Evolutionary conservation across 495 filamentous ascomycete species (phyloP).

Genomic region (Beverwykella pulmonaria): DNA sequence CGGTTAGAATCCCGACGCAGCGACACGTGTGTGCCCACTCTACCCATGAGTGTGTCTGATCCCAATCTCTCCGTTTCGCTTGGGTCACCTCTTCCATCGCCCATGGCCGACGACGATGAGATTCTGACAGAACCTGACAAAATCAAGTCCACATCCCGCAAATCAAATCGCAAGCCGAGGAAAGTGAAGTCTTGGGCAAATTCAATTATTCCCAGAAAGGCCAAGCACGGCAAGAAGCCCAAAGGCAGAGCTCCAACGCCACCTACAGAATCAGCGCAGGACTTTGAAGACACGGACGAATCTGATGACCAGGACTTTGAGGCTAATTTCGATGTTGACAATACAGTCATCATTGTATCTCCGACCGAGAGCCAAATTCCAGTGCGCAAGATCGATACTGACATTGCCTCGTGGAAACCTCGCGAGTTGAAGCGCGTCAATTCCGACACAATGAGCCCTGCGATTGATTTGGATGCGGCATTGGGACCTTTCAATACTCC

Average conservation of each 20-base stretch:
- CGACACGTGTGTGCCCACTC: constrained; percentile 12
- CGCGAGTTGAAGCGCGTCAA: constrained; percentile 54
- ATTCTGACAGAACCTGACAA: constrained; percentile 12
- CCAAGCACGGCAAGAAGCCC: constrained; percentile 27
- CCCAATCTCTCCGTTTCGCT: constrained; percentile 18
- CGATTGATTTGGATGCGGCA: constrained; percentile 96
- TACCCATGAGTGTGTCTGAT: constrained; percentile 28
- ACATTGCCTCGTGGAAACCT: constrained; percentile 38
- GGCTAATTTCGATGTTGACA: constrained; percentile 43
- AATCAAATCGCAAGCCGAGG: constrained; percentile 69
- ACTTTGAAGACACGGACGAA: constrained; percentile 25
- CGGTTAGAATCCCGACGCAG: constrained; percentile 33
- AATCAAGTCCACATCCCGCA: constrained; percentile 44
- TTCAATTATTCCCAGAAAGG: constrained; percentile 72
- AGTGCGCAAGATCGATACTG: constrained; percentile 24
- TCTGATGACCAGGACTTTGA: constrained; percentile 38
- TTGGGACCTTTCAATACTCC: constrained; percentile 87
- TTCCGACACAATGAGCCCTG: constrained; percentile 66
- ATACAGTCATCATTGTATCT: constrained; percentile 42
- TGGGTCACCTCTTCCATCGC: constrained; percentile 30
- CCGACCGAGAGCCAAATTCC: constrained; percentile 14
- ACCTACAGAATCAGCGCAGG: constrained; percentile 23
- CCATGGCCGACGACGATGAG: constrained; percentile 20
- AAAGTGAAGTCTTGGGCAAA: constrained; percentile 82
- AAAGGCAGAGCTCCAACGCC: constrained; percentile 30